Evolutionary conservation across 192 early-diverging fungal species (phyloP), one percentile per base, ranked within the genome.

Genomic region (Gamsiella multidivaricata): DNA sequence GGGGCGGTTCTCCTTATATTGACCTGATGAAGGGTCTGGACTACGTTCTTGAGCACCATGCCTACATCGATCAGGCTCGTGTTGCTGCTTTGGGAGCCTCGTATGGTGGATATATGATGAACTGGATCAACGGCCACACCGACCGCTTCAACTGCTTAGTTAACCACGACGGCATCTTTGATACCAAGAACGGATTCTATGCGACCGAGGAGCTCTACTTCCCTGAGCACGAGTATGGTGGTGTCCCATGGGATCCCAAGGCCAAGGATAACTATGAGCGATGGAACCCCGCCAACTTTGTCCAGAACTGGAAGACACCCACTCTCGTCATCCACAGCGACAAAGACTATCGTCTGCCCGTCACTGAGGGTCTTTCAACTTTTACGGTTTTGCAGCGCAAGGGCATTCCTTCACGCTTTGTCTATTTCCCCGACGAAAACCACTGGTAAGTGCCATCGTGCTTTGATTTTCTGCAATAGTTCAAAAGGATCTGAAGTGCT

Each of bases 51-150:
- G 79, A 79, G 15, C 75, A 70, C n/a, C 83, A 84, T 58, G 46
- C 36, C 7, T 90, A 78, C 36, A 83, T 94, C 28, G 92, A 93
- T 69, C 45, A 59, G 2, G 56, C 56, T 0, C 81, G 88, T 15
- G 67, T 94, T 28, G 82, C 82, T 41, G 92, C 83, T 26, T 67
- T 94, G 31, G 93, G 93, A 45, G 92, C 90, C 1, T 88, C 85
- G 8, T 94, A 94, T 78, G 93, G 93, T 69, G 93, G 91, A 14
- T 93, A 87, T 66, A 92, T 92, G 93, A 83, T 91, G 54, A 94
- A 94, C 82, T 94, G 92, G 92, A 81, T 94, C 64, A 94, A 94
- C 63, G 88, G 86, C 9, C 88, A 94, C 66, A 91, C 88, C 8
- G 52, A 83, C 29, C 79, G 88, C 23, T 94, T 94, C 80, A 79